These are phyloP conservation scores for Aspergillus hancockii DNA, from an alignment of 495 filamentous ascomycete genomes.

Conservation along the genomic window DNA sequence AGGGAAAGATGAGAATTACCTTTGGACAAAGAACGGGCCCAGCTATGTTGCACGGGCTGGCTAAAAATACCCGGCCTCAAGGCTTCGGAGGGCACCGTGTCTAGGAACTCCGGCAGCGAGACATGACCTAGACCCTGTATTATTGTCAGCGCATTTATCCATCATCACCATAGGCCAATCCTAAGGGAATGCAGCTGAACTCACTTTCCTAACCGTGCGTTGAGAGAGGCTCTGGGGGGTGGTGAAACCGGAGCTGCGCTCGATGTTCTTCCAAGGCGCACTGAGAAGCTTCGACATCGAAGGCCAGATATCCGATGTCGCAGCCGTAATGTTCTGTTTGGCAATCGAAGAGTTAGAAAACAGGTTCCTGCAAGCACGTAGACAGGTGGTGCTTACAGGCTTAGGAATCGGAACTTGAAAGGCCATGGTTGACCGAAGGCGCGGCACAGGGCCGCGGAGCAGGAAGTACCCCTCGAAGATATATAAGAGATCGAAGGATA, in stretches of 20 bases:
- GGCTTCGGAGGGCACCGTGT: slow-evolving; percentile 29
- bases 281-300: slow-evolving; percentile 43
- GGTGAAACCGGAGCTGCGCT: slow-evolving; percentile 24
- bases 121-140: slow-evolving; percentile 14
- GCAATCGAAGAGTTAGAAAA: slow-evolving; percentile 17
- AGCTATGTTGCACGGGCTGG: slow-evolving; percentile 21
- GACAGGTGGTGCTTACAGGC: slow-evolving; percentile 33
- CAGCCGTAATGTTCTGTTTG: slow-evolving; percentile 37
- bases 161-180: neutral
- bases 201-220: slow-evolving; percentile 16
- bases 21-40: slow-evolving; percentile 22
- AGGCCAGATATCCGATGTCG: slow-evolving; percentile 47
- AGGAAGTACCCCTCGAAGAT: slow-evolving; percentile 21
- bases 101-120: slow-evolving; percentile 32
- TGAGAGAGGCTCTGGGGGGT: slow-evolving; percentile 19
- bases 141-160: neutral
- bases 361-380: neutral
- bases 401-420: slow-evolving; percentile 46
- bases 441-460: slow-evolving; percentile 46
- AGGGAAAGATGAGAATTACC: slow-evolving; percentile 10
- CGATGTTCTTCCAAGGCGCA: slow-evolving; percentile 36
- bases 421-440: slow-evolving; percentile 47
- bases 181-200: slow-evolving; percentile 22
- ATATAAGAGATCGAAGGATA: slow-evolving; percentile 2
- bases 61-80: slow-evolving; percentile 22